Base-by-base conservation (phyloP, 768 basidiomycete genomes). In the Mrakia blollopis region DNA sequence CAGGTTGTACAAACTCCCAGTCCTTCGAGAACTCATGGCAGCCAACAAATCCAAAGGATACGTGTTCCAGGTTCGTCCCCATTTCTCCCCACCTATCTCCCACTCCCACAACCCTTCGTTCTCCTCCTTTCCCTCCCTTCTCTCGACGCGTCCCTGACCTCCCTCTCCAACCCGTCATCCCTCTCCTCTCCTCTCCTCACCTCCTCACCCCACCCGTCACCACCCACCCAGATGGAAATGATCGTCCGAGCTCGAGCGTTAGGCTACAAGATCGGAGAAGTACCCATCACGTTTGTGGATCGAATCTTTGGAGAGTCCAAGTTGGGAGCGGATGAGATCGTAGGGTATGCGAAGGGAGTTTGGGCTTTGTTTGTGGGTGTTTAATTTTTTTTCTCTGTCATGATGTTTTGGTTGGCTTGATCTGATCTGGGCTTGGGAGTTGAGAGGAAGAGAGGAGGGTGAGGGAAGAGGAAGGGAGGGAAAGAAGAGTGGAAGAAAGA, bases 251-350 rank as follows among this genome's bases (percentile, higher is more conserved):
- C 94, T 7, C 87, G 90, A 30, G 89, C 91, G 2, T 84, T 92
- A 74, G 93, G 92, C 8, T 95, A 93, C 84, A 89, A 87, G 6
- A 89, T 96, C 0, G 94, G 93, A 6, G 94, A 96, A 83, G 88
- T 96, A 35, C 94, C 94, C 0, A 96, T 96, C 79, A 96, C 93
- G 3, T 96, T 96, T 81, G 94, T 95, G 63, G 94, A 96, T 84
- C 88, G 94, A 52, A 90, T 96, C 81, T 95, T 91, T 83, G 94
- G 94, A 0, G 93, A 95, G 84, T 94, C 92, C 83, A 96, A 96
- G 84, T 86, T 96, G 62, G 91, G 92, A 23, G 91, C 92, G 39
- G 89, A 91, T 82, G 94, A 96, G 85, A 86, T 96, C 78, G 92
- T 96, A 4, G 89, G 89, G 23, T 96, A 95, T 80, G 89, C 88